phyloP scores from a whole-genome alignment of 2,329 filamentous ascomycete genomes.

The Dissoconium aciculare region DNA sequence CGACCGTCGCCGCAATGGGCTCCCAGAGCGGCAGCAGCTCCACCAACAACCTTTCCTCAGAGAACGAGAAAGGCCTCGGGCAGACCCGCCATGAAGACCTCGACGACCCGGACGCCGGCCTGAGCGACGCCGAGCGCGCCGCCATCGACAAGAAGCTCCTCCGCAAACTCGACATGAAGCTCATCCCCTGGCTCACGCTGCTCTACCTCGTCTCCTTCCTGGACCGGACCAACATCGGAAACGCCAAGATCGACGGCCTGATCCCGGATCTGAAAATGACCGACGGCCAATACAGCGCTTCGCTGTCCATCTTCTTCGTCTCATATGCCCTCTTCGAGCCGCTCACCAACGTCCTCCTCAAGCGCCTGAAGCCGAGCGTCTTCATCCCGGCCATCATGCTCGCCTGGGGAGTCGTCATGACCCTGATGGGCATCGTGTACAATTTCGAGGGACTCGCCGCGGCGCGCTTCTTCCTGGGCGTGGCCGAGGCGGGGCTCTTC shows the following conservation, averaged over 20 bases:
- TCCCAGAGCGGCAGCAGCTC: too few species aligned
- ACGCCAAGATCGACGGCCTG: constrained; percentile 45
- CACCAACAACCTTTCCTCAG: too few species aligned
- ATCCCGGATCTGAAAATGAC: constrained; percentile 47
- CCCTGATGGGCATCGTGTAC: constrained; percentile 14
- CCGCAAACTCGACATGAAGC: constrained; percentile 37
- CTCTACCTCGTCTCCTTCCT: constrained; percentile 41
- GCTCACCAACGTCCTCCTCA: constrained; percentile 65
- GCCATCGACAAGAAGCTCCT: constrained; percentile 34
- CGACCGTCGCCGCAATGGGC: too few species aligned
- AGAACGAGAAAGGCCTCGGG: too few species aligned
- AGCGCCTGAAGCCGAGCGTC: constrained; percentile 55
- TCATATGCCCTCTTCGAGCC: constrained; percentile 70
- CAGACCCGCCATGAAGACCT: too few species aligned
- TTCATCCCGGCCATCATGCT: constrained; percentile 66
- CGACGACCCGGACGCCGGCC: constrained; percentile 7
- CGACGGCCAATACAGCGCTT: constrained; percentile 53
- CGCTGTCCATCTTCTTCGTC: constrained; percentile 73
- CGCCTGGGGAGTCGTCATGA: constrained; percentile 40
- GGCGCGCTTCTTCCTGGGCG: constrained; percentile 20
- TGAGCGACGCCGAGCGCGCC: background rate
- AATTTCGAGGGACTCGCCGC: constrained; percentile 19
- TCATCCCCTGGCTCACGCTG: constrained; percentile 40
- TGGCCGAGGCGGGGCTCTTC: constrained; percentile 32
- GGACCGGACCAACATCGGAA: constrained; percentile 30